phyloP scores from a whole-genome alignment of 2,329 filamentous ascomycete species.

The Penicillium sp. region DNA sequence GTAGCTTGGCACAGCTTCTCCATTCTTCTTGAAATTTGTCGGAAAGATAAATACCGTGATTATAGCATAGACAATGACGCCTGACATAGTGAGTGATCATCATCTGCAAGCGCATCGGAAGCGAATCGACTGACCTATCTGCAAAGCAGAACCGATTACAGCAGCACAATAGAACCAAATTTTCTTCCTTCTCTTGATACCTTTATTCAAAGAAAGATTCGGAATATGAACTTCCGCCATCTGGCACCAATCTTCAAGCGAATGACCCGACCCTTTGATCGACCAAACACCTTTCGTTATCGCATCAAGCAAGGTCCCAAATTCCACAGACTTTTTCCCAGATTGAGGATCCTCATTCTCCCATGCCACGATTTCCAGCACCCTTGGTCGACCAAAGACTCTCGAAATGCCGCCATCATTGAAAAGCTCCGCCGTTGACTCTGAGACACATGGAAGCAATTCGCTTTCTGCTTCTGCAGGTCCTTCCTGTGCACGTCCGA shows the following conservation, averaged over 20 bases:
- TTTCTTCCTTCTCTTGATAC: conserved; percentile 27
- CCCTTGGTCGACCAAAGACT: conserved; percentile 34
- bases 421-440: conserved; percentile 48
- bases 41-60: conserved; percentile 32
- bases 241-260: conserved; percentile 23
- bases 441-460: conserved; percentile 48
- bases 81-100: conserved; percentile 8
- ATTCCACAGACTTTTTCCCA: conserved; percentile 12
- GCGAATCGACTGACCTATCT: conserved; percentile 24
- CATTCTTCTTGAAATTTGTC: conserved; percentile 26
- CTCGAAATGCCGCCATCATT: conserved; percentile 42
- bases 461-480: conserved; percentile 43
- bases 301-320: conserved; percentile 30
- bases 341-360: conserved; percentile 41
- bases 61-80: conserved; percentile 27
- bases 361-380: conserved; percentile 42
- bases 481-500: conserved; percentile 48
- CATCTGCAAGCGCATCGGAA: not conserved
- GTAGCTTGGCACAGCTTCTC: conserved; percentile 25
- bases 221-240: too few species aligned
- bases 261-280: not conserved
- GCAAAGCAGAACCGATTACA: conserved; percentile 25
- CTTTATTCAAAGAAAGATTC: conserved; percentile 38
- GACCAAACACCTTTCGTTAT: conserved; percentile 24
- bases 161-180: conserved; percentile 33